phyloP scores from a whole-genome alignment of 192 early-diverging fungal species.

The Entomortierella lignicola region DNA sequence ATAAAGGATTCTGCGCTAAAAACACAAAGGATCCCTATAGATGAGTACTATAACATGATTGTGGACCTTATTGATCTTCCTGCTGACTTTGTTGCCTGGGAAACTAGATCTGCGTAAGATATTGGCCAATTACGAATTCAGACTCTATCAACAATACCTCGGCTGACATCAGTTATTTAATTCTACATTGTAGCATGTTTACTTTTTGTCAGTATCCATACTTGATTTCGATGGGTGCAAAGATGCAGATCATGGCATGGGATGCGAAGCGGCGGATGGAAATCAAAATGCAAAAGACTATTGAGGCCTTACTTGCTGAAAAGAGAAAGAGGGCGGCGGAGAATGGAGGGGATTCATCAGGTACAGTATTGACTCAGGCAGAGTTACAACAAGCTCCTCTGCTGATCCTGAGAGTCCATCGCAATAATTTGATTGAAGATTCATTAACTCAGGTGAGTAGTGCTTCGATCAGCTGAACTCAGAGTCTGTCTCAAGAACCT shows the following conservation, averaged over 20 bases:
- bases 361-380: conserved; percentile 31
- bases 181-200: conserved; percentile 66
- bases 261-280: conserved; percentile 85
- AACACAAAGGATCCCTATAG: conserved; percentile 71
- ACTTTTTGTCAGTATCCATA: conserved; percentile 89
- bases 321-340: conserved; percentile 24
- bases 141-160: not conserved
- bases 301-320: conserved; percentile 30
- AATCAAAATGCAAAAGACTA: conserved; percentile 66
- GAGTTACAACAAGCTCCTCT: conserved; percentile 60
- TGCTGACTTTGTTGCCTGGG: conserved; percentile 82
- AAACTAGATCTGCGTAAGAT: conserved; percentile 64
- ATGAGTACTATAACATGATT: conserved; percentile 87
- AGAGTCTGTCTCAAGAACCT: not conserved
- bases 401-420: conserved; percentile 69
- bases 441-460: conserved; percentile 71
- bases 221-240: conserved; percentile 78
- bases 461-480: not conserved
- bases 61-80: conserved; percentile 79
- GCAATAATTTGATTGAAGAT: conserved; percentile 77
- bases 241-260: conserved; percentile 80
- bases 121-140: not conserved
- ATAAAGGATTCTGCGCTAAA: conserved; percentile 75
- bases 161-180: not conserved
- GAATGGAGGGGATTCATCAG: conserved; percentile 16